Evolutionary conservation across 2,329 filamentous ascomycete genomes (phyloP).

Genomic region (Colletotrichum sp.): DNA sequence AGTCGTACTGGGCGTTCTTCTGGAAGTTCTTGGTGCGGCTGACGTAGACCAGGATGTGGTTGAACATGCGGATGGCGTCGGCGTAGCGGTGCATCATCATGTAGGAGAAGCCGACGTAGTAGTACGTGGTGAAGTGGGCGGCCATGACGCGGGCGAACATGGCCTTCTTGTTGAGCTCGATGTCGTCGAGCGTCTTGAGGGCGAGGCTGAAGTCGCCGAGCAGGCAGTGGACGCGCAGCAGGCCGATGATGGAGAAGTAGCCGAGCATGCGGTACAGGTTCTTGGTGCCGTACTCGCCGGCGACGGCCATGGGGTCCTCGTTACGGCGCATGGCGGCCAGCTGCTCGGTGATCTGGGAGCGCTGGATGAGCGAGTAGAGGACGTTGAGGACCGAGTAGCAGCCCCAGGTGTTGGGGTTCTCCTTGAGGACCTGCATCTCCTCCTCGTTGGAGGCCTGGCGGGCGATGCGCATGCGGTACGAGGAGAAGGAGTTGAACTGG

Average conservation of each 20-base stretch:
- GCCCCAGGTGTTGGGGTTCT: constrained; percentile 99
- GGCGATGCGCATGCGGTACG: constrained; percentile 91
- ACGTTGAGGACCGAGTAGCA: constrained; percentile 99
- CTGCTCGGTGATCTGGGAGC: constrained; percentile 98
- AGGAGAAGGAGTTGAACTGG: constrained; percentile 99
- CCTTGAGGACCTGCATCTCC: constrained; percentile 87
- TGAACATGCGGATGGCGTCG: constrained; percentile 99
- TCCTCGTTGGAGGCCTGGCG: constrained; percentile 85
- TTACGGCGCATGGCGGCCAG: constrained; percentile 92
- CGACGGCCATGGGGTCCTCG: constrained; percentile 86
- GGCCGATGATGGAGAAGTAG: constrained; percentile 98
- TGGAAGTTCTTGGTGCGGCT: constrained; percentile 99
- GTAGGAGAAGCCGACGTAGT: constrained; percentile 99
- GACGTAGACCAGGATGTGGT: constrained; percentile 98
- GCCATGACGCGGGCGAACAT: constrained; percentile 99
- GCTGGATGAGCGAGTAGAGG: constrained; percentile 97
- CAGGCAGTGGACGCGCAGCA: constrained; percentile 94
- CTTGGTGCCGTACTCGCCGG: constrained; percentile 93
- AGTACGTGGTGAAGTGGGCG: constrained; percentile 99
- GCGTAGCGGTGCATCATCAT: constrained; percentile 99
- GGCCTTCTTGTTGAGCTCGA: constrained; percentile 99
- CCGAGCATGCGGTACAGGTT: constrained; percentile 97
- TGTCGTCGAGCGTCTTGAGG: constrained; percentile 98
- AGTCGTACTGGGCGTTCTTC: constrained; percentile 98
- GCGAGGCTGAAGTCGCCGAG: constrained; percentile 98